Base-by-base conservation (phyloP, 345 rosid species). In the Populus tremula region DNA sequence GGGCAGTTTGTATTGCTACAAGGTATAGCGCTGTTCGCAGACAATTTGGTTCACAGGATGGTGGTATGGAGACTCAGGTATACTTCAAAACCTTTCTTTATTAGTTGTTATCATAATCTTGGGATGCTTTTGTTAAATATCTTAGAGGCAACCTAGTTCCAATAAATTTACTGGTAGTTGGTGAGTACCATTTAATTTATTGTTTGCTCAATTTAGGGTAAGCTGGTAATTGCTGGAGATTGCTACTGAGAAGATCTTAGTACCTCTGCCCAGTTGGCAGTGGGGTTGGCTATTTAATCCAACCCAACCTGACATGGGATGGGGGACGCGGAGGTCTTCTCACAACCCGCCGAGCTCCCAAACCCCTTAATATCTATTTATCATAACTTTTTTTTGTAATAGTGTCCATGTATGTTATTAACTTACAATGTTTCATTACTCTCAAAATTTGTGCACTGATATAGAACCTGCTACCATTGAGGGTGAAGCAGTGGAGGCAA, bases 1-100 rank as follows among this genome's bases (percentile, higher is more conserved):
- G 92, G 65, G 97, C 98, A 73, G 98, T 94, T 85, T 92, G 98
- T 76, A 94, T 96, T 71, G 98, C 99, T 67, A 94, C 99, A 64
- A 90, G 99, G 81, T 96, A 96, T 76, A 96, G 99, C 76, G 92
- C 91, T 79, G 96, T 94, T 75, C 96, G 98, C 72, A 89, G 99
- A 84, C 99, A 96, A 82, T 96, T 96, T 90, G 98, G 98, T 71
- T 84, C 90, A 2, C 87, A 81, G 70, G 81, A 85, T 69, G 97
- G 93, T 75, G 86, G 97, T 76, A 74, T 80, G 74, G 99, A 96
- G 91, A 92, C 91, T 33, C 99, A 92, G 97, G 98, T 94, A 85
- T 67, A 17, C 47, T 47, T 27, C n/a, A 67, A 50, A 70, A 67
- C 25, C 21, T 21, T 39, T 66, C 33, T 43, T 67, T n/a, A 17